Base-by-base conservation (phyloP, 257 asterid species). In the Ocimum tenuiflorum region DNA sequence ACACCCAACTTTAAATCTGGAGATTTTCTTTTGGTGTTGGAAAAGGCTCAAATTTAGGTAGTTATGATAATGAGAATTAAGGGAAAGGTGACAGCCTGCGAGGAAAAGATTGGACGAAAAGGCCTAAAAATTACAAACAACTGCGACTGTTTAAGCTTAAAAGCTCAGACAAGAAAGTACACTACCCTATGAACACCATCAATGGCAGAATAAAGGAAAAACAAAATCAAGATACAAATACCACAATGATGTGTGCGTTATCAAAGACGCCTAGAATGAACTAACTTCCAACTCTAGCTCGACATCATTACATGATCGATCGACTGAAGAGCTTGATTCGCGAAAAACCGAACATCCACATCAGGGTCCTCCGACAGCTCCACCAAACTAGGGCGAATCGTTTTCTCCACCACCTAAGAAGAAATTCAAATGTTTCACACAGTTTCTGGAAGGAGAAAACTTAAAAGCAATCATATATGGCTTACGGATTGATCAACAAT, bases 331-430 rank as follows among this genome's bases (percentile, higher is more conserved):
- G 95, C 98, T 80, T 91, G 88, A 69, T 78, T 89, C 20, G 96
- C 98, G 2, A 82, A 88, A 48, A 77, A 86, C 51, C 95, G 90
- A 67, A 91, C 98, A 68, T 91, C 98, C 3, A 88, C 96, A 63
- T 91, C 98, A 10, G 96, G 94, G 67, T 91, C 98, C 86, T 91
- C 98, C 0, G 86, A 70, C 13, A 91, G 91, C 65, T 91, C 98
- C 10, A 81, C 92, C 79, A 91, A 77, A 70, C 83, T 72, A 6
- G 96, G 98, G 20, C 88, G 85, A 42, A 91, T 85, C 51, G 87
- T 82, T 39, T 71, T 82, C 81, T 91, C 96, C 56, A 81, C 95
- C 74, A 91, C 98, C 98, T 89, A 81, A 23, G 51, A 6, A 45
- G 17, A 60, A 75, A 48, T 29, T 51, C 0, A 41, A 1, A 53